A percentile compares a stretch with the other conserved stretches of the same genome.
These are phyloP conservation scores for Neurospora sp. DNA, from an alignment of 495 filamentous ascomycete genomes.

Conservation along the genomic window DNA sequence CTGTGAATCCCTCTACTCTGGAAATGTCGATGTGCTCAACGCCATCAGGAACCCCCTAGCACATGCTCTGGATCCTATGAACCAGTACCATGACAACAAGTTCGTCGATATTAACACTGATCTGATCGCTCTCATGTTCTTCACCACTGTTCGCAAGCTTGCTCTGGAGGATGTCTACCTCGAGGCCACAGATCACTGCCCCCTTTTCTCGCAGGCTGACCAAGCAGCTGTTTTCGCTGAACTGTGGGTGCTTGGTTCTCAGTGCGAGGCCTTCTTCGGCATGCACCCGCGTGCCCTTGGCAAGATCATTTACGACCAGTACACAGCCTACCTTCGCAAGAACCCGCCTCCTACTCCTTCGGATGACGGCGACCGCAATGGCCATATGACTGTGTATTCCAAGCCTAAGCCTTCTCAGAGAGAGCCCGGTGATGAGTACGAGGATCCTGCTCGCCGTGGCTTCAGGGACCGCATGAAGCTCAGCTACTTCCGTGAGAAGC, in stretches of 20 bases:
- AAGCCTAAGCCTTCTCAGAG: slow-evolving; percentile 10
- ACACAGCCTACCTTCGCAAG: slow-evolving; percentile 5
- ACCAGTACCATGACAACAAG: slow-evolving; percentile 2
- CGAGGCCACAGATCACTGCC: slow-evolving; percentile 19
- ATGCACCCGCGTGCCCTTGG: slow-evolving; percentile 13
- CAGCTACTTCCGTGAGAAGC: neutral
- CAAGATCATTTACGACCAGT: slow-evolving; percentile 12
- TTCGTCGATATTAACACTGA: slow-evolving; percentile 16
- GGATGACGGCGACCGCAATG: neutral
- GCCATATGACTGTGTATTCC: slow-evolving; percentile 14
- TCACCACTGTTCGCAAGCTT: slow-evolving; percentile 13
- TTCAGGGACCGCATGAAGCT: neutral
- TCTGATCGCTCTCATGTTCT: slow-evolving; percentile 11
- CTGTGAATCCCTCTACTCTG: slow-evolving; percentile 5
- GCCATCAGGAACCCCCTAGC: slow-evolving; percentile 3
- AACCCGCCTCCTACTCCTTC: slow-evolving; percentile 5
- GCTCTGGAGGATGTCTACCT: slow-evolving; percentile 18
- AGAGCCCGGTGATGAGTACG: neutral
- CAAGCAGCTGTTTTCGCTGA: slow-evolving; percentile 22
- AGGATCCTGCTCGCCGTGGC: neutral
- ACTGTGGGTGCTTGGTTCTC: slow-evolving; percentile 20
- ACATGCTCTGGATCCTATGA: slow-evolving; percentile 6
- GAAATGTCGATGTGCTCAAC: slow-evolving; percentile 5
- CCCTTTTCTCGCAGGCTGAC: slow-evolving; percentile 18
- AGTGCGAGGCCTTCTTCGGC: slow-evolving; percentile 20